Evolutionary conservation across 1,284 basidiomycete species (phyloP), one percentile per base, ranked within the genome.

Genomic region (Fistulina hepatica): DNA sequence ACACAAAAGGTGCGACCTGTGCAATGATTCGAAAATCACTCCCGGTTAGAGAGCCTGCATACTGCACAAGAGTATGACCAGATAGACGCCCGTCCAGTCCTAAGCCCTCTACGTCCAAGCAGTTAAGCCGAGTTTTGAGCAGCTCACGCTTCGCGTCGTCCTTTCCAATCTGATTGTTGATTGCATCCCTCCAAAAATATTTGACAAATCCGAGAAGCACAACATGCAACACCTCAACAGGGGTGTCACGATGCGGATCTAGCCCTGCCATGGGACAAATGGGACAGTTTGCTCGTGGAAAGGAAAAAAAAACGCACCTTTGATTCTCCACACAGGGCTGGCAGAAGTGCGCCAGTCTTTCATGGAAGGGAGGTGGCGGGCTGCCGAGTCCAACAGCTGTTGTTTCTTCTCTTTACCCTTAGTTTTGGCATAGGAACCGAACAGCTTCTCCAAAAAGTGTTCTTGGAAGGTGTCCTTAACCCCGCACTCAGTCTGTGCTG

Each of bases 141-240:
- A 49, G 28, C 0, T 38, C 25, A 17, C 51, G 50, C 25, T 53
- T 44, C 3, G 37, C 37, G 3, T 37, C 11, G 6, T 48, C 52
- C 1, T 46, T 44, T 13, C 52, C 51, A 15, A 49, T 31, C 21
- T 53, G 50, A 20, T 49, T 44, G 13, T 52, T 33, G 5, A 61
- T 43, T 0, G 51, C 26, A 42, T 63, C 58, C 0, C 50, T 46
- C 61, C 61, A 63, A 8, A 63, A 45, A 35, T 63, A 64, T 30
- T 63, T 62, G 31, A 61, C 48, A 44, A 62, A 57, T 0, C 62
- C 58, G 2, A 64, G 52, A 0, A 64, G 45, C n/a, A 63, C 47
- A 3, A 58, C 52, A 44, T 64, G 61, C 0, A 64, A 42, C 9
- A 62, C 54, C 32, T 64, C 54, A 4, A 61, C 52, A 0, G 58